Evolutionary conservation across 208 protist species (phyloP).

Genomic region (Lotmaria passim): DNA sequence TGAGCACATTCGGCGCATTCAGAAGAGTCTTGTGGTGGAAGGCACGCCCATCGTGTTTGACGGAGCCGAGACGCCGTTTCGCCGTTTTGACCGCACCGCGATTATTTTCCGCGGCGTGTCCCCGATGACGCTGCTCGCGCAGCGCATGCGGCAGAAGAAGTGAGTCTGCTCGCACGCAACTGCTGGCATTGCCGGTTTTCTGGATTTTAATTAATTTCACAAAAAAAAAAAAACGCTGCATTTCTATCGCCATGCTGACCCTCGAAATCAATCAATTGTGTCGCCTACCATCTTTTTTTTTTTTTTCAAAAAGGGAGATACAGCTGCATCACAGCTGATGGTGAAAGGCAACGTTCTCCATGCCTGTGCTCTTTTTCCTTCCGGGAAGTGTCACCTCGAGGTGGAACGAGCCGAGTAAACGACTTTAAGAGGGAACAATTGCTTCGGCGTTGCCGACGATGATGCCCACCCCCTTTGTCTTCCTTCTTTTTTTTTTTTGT

Average conservation of each 20-base stretch:
- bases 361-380: too few relatives aligned
- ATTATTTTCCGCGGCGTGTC: slow-evolving; percentile 86
- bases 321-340: too few relatives aligned
- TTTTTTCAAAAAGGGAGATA: too few relatives aligned
- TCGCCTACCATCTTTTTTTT: too few relatives aligned
- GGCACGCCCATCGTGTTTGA: slow-evolving; percentile 74
- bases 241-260: not conserved
- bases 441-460: too few relatives aligned
- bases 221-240: slow-evolving; percentile 13
- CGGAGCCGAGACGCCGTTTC: slow-evolving; percentile 52
- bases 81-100: slow-evolving; percentile 65
- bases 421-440: too few relatives aligned
- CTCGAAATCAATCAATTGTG: too few relatives aligned
- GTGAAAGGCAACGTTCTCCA: too few relatives aligned
- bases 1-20: slow-evolving; percentile 74
- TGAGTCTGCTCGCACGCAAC: not conserved
- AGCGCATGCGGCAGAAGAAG: slow-evolving; percentile 37
- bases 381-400: too few relatives aligned
- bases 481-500: too few relatives aligned
- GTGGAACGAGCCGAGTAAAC: too few relatives aligned
- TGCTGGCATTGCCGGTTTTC: slow-evolving; percentile 4
- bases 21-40: slow-evolving; percentile 55
- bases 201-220: not conserved
- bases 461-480: too few relatives aligned
- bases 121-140: slow-evolving; percentile 70